Evolutionary conservation across 208 protist genomes (phyloP), one percentile per base, ranked within the genome.

Genomic region (Crithidia acanthocephali): DNA sequence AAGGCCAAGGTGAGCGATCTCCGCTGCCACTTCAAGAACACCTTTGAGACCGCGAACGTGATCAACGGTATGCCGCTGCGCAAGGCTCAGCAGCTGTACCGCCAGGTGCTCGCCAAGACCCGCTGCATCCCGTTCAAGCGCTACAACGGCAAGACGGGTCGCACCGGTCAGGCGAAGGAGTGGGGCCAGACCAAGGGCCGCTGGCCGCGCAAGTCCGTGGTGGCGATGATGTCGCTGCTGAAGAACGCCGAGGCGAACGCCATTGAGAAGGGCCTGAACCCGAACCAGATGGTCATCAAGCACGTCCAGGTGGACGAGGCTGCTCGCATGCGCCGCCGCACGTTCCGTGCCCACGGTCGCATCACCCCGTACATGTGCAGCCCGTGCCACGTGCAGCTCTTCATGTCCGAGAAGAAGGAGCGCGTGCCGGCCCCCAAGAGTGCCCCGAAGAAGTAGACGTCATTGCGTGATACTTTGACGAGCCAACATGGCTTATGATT

Each of bases 1-100:
- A 94, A 94, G 80, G 89, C 93, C 27, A 95, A 94, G 87, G 79
- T 91, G 35, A 93, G 90, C 74, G 87, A 97, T 76, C 82, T 98
- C 67, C 88, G 94, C 42, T 97, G 95, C 85, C 94, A 97, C 91
- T 97, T 88, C 87, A 98, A 98, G 88, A 98, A 98, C 83, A 98
- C 97, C 48, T 91, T 90, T 66, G 92, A 98, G 83, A 97, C 93
- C 13, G 95, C 90, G 45, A 91, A 95, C 72, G 94, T 96, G 53
- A 85, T 98, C 77, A 93, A 94, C 72, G 95, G 95, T 55, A 97
- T 98, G 87, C 86, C 89, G 20, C 84, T 98, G 60, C 80, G 84
- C 71, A 97, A 97, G 86, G 95, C 97, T 6, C 87, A 97, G 78
- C 84, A 93, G 81, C 94, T 95, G 72, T 96, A 98, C 81, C 86